Percentiles rank a stretch among this genome's conserved stretches.
These are phyloP conservation scores for Lentinula lateritia DNA, from an alignment of 768 basidiomycete species.

Conservation along the genomic window DNA sequence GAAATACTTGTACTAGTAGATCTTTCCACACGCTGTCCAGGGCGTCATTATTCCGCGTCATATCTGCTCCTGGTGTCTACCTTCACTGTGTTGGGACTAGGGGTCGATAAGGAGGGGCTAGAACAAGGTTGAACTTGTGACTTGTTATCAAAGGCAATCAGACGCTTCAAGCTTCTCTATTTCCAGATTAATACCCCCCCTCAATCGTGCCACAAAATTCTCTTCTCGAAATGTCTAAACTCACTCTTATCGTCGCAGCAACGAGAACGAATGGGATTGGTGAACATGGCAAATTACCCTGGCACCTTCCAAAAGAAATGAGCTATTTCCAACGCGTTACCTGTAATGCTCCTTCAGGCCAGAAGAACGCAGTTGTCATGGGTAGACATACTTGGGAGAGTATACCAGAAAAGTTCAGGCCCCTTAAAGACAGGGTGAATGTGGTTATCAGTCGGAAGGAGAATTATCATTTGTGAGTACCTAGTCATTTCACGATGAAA, in stretches of 20 bases:
- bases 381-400: slow-evolving; percentile 98
- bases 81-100: not conserved
- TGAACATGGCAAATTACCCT: slow-evolving; percentile 67
- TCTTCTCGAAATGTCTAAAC: slow-evolving; percentile 44
- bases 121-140: not conserved
- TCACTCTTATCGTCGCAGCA: slow-evolving; percentile 93
- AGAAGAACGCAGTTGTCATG: slow-evolving; percentile 82
- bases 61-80: not conserved
- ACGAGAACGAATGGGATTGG: slow-evolving; percentile 88
- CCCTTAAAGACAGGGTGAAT: slow-evolving; percentile 72
- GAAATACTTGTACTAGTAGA: too few relatives aligned
- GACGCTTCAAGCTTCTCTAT: not conserved
- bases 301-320: slow-evolving; percentile 86
- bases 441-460: slow-evolving; percentile 58
- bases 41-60: not conserved
- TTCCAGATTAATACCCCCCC: not conserved
- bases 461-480: slow-evolving; percentile 14
- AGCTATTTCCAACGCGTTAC: slow-evolving; percentile 88
- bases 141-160: not conserved
- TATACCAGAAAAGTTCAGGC: slow-evolving; percentile 81
- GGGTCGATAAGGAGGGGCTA: not conserved
- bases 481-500: not conserved
- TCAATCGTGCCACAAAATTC: not conserved
- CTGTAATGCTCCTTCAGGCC: slow-evolving; percentile 46
- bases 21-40: not conserved